Evolutionary conservation across 345 rosid genomes (phyloP), one percentile per base, ranked within the genome.

Genomic region (Erysimum cheiranthoides): DNA sequence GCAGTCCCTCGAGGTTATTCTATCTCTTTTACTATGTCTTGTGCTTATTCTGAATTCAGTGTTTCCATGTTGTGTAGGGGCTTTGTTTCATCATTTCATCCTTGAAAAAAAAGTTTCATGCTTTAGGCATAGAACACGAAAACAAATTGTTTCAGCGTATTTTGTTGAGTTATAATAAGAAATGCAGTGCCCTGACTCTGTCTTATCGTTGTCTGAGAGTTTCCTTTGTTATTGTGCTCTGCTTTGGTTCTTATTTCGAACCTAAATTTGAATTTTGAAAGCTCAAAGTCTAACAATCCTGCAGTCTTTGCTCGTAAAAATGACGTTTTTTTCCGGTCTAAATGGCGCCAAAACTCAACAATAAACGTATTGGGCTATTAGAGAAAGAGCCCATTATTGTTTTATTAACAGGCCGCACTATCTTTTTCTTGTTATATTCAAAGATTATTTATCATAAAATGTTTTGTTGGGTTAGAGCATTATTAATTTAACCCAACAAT

Each of bases 1-100:
- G 0, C 74, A 86, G 71, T 83, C 73, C 61, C 90, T 82, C 63
- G 85, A 86, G 72, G 82, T 86, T 74, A 83, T 58, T 52, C 53
- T 42, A 57, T 36, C 8, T 63, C 64, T 58, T 32, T 49, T 8
- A 6, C 25, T 67, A 17, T 75, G 27, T 75, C 43, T 58, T 66
- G 52, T 75, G 73, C 3, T 46, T 58, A 47, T 47, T 75, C 68
- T 56, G 61, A 68, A 49, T 66, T 75, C 61, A 17, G 5, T 67
- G 49, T 67, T 73, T 42, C 31, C 61, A 35, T 64, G 54, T 53
- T 73, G 70, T 17, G 63, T 73, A 43, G 50, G 50, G 58, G 73
- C 61, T 58, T 68, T 75, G 36, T 47, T 61, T 61, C 47, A 60
- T 51, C 40, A 50, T 58, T 71, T 71, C 35, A 14, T 60, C 49